Conservation (phyloP, 768 basidiomycete species). For the Termitomyces sp. region DNA sequence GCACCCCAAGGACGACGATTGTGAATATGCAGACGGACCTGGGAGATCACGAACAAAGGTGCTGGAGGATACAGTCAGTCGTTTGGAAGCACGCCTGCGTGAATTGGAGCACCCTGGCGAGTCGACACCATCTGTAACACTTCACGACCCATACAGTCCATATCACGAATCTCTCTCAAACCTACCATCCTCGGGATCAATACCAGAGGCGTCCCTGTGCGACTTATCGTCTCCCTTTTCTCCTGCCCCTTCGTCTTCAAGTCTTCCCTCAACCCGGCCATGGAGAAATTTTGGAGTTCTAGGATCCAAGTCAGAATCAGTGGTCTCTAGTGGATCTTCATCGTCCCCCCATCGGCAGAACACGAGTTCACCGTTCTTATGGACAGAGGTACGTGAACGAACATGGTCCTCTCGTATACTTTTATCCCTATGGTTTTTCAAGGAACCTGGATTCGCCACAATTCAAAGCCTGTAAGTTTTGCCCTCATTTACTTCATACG, state of each 20-base stretch:
- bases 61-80: constrained; percentile 52
- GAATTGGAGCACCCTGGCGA: constrained; percentile 52
- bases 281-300: constrained; percentile 31
- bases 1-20: constrained; percentile 58
- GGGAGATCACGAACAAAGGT: constrained; percentile 54
- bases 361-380: constrained; percentile 30
- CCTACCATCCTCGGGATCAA: constrained; percentile 25
- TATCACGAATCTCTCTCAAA: constrained; percentile 25
- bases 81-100: constrained; percentile 49
- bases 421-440: constrained; percentile 4
- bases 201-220: constrained; percentile 23
- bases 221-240: constrained; percentile 37
- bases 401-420: background rate
- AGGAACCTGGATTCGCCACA: constrained; percentile 34
- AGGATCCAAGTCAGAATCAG: constrained; percentile 32
- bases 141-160: constrained; percentile 44
- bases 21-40: constrained; percentile 65
- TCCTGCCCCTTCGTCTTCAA: constrained; percentile 36
- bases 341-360: constrained; percentile 30
- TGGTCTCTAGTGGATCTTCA: constrained; percentile 38
- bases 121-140: constrained; percentile 38
- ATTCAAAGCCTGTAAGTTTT: constrained; percentile 32
- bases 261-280: constrained; percentile 41
- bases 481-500: background rate
- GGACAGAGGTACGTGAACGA: constrained; percentile 28